phyloP scores from a whole-genome alignment of 768 basidiomycete genomes.

The Amanita subjunquillea region DNA sequence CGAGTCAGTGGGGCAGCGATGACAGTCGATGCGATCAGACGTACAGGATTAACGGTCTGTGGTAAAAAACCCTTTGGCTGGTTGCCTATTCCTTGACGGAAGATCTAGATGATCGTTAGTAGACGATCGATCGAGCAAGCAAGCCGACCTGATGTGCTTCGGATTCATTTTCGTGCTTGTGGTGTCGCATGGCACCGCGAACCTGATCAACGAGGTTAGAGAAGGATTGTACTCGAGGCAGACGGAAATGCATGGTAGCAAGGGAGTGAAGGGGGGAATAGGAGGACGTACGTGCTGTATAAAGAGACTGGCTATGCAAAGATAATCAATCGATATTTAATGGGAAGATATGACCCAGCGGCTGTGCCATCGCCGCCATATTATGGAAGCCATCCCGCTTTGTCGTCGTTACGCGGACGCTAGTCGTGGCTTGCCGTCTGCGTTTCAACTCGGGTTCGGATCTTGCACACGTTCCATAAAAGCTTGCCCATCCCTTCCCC shows the following conservation, averaged over 20 bases:
- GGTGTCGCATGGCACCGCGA: constrained; percentile 53
- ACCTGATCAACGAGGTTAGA: constrained; percentile 49
- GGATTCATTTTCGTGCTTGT: constrained; percentile 72
- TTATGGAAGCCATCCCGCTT: neutral
- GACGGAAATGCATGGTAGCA: constrained; percentile 33
- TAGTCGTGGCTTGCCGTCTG: too few relatives aligned
- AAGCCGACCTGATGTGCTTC: constrained; percentile 70
- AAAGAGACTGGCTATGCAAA: neutral
- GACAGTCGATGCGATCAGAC: constrained; percentile 10
- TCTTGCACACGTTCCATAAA: neutral
- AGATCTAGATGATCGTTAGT: constrained; percentile 40
- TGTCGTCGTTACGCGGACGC: too few relatives aligned
- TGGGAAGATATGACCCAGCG: too few relatives aligned
- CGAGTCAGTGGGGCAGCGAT: neutral
- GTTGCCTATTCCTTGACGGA: constrained; percentile 63
- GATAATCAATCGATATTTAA: neutral
- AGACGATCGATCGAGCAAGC: constrained; percentile 4
- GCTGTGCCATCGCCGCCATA: too few relatives aligned
- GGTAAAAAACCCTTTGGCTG: constrained; percentile 52
- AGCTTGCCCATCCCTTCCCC: neutral
- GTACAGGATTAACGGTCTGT: constrained; percentile 60
- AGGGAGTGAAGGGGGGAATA: neutral
- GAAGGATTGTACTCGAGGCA: constrained; percentile 33
- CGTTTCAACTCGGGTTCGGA: neutral
- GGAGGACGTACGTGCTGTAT: constrained; percentile 5